phyloP scores from a whole-genome alignment of 73 alveolate genomes.

The Uronychia setigera region DNA sequence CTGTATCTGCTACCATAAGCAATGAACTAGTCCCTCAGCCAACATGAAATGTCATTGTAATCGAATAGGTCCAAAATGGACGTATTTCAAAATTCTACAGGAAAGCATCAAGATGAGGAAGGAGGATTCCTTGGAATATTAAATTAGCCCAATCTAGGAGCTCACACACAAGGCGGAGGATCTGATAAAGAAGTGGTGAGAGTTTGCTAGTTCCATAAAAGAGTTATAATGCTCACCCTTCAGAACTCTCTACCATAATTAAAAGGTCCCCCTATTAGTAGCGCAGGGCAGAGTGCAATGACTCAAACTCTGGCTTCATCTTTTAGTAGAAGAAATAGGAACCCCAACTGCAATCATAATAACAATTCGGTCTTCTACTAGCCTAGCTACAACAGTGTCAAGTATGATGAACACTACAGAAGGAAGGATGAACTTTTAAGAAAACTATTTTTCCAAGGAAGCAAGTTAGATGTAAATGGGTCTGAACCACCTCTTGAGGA shows the following conservation, averaged over 20 bases:
- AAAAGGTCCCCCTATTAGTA: background rate
- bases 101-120: background rate
- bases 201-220: background rate
- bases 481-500: background rate
- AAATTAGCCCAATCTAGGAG: background rate
- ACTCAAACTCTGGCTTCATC: no score
- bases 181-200: no score
- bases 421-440: constrained; percentile 65
- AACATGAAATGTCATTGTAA: background rate
- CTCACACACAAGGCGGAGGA: no score
- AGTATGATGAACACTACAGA: constrained; percentile 57
- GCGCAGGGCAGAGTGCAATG: background rate
- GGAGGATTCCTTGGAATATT: no score
- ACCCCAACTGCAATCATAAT: constrained; percentile 72
- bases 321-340: constrained; percentile 32
- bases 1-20: no score
- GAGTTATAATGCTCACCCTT: background rate
- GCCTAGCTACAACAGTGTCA: constrained; percentile 55
- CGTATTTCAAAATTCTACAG: background rate
- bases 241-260: background rate
- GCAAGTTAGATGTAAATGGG: background rate
- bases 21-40: constrained; percentile 8
- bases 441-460: constrained; percentile 46
- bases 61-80: background rate
- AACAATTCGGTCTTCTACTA: constrained; percentile 51